Percentiles rank a stretch among this genome's conserved stretches.
Evolutionary conservation across 352 stramenopile species (phyloP).

Genomic region (Albugo candida): DNA sequence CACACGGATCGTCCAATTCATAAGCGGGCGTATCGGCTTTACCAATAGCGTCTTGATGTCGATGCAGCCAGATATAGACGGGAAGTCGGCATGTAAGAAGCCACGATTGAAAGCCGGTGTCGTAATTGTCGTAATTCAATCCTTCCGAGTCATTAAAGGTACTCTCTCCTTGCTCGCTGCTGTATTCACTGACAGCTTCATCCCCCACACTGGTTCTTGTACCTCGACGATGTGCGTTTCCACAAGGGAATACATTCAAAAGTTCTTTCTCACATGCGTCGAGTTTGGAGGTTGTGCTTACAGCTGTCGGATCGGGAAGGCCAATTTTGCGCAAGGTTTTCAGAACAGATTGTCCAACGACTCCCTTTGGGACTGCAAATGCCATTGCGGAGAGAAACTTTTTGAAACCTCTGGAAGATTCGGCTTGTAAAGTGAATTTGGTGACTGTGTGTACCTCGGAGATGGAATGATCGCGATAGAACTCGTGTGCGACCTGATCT

Average conservation of each 20-base stretch:
- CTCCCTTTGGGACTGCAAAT: constrained; percentile 38
- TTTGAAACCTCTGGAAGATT: constrained; percentile 54
- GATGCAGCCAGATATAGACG: constrained; percentile 44
- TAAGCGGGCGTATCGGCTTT: constrained; percentile 44
- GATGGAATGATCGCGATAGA: too few species aligned
- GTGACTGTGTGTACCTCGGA: constrained; percentile 16
- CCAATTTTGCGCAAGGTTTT: constrained; percentile 36
- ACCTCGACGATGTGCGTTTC: too few species aligned
- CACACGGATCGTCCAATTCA: constrained; percentile 57
- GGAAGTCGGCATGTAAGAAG: constrained; percentile 36
- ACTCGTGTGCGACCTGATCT: too few species aligned
- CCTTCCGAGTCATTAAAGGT: constrained; percentile 60
- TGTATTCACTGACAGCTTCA: constrained; percentile 63
- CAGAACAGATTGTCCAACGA: constrained; percentile 42
- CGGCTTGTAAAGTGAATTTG: constrained; percentile 70
- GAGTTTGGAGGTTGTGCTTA: background rate
- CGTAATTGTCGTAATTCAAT: constrained; percentile 65
- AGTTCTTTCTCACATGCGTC: constrained; percentile 12
- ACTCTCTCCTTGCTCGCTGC: constrained; percentile 68
- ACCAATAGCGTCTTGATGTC: constrained; percentile 50
- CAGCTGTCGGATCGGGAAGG: constrained; percentile 20
- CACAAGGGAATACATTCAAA: constrained; percentile 12
- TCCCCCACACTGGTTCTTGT: constrained; percentile 14
- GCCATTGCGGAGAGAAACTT: constrained; percentile 48
- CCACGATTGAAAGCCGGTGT: constrained; percentile 10